Percentiles rank a stretch among this genome's conserved stretches.
These are phyloP conservation scores for Corchorus olitorius DNA, from an alignment of 345 rosid species.

Conservation along the genomic window DNA sequence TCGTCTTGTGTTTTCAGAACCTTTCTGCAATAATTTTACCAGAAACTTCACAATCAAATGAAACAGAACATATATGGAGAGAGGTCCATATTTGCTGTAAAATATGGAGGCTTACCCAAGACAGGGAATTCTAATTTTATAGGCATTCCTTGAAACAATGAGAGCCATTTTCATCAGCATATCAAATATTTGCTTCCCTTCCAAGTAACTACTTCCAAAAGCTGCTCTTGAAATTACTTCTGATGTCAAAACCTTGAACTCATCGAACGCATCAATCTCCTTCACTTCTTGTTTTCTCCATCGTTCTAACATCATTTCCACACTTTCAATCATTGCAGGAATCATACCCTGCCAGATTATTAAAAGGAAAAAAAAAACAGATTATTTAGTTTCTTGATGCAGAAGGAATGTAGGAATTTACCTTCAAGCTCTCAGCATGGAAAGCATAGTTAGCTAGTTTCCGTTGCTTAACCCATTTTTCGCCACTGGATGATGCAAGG, in stretches of 20 bases:
- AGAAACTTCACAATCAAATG: too few relatives aligned
- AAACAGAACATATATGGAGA: too few relatives aligned
- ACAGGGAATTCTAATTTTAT: neutral
- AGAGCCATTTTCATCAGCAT: neutral
- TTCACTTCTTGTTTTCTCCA: constrained; percentile 34
- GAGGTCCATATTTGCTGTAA: neutral
- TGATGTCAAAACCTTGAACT: constrained; percentile 44
- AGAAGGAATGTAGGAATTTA: constrained; percentile 17
- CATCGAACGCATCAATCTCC: constrained; percentile 40
- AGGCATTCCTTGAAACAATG: neutral
- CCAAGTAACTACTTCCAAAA: constrained; percentile 44
- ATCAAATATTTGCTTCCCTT: constrained; percentile 40
- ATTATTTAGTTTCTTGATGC: neutral
- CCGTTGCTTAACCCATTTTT: constrained; percentile 44
- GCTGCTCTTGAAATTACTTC: constrained; percentile 25
- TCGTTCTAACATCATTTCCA: constrained; percentile 45
- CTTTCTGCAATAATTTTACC: constrained; percentile 25
- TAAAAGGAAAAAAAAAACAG: neutral
- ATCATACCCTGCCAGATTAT: constrained; percentile 28
- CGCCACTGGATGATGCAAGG: constrained; percentile 28
- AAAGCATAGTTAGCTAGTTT: constrained; percentile 48
- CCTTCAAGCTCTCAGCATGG: constrained; percentile 44
- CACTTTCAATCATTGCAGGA: constrained; percentile 41
- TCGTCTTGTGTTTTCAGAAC: constrained; percentile 18
- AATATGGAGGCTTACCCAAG: neutral